phyloP scores from a whole-genome alignment of 176 grass and related monocot genomes.

The Raddia guianensis region DNA sequence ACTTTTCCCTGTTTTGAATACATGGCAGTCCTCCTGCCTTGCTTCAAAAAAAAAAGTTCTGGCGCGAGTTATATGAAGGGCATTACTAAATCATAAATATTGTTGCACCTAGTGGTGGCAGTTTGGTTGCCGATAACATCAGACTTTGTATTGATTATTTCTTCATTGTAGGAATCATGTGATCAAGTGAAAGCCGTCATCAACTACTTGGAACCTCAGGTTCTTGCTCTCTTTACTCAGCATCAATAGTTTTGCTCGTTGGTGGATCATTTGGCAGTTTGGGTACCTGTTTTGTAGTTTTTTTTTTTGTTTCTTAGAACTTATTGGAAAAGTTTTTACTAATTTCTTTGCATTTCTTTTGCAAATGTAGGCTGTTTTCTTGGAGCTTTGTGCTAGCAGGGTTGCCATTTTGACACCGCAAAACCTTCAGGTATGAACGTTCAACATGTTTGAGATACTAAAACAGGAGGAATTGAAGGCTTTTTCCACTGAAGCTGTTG shows the following conservation, averaged over 20 bases:
- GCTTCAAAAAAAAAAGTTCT: too few relatives aligned
- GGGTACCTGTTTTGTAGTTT: conserved; percentile 40
- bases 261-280: conserved; percentile 54
- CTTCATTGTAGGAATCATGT: conserved; percentile 76
- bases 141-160: not conserved
- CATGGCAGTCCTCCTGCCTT: too few relatives aligned
- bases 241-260: conserved; percentile 40
- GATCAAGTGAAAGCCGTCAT: conserved; percentile 81
- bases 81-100: not conserved
- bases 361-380: conserved; percentile 75
- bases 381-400: conserved; percentile 85
- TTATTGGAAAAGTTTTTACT: conserved; percentile 7
- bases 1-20: too few relatives aligned
- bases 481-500: conserved; percentile 1
- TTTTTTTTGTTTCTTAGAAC: not conserved
- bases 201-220: conserved; percentile 88
- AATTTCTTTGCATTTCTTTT: conserved; percentile 22
- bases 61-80: not conserved
- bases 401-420: conserved; percentile 79
- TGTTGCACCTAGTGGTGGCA: not conserved
- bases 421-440: conserved; percentile 68
- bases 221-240: conserved; percentile 59
- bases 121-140: not conserved
- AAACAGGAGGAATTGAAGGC: not conserved
- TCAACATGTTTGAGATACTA: conserved; percentile 1